phyloP scores from a whole-genome alignment of 2,329 filamentous ascomycete species.

The Botrytis sinoallii region DNA sequence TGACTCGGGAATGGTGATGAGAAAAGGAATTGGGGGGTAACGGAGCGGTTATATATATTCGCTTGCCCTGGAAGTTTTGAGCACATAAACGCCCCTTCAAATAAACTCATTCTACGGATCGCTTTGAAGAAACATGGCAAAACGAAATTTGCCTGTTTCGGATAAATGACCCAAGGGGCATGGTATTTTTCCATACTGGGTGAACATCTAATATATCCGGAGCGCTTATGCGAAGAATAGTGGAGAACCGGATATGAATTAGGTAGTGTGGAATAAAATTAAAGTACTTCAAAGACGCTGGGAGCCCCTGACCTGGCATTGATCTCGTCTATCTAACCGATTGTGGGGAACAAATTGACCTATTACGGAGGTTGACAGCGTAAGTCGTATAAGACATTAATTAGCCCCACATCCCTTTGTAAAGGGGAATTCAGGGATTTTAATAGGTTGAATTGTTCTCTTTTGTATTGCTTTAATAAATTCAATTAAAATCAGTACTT shows the following conservation, averaged over 20 bases:
- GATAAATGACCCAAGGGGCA: slow-evolving; percentile 15
- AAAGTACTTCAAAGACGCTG: neutral
- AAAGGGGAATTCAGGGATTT: too few species aligned
- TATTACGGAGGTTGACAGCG: too few species aligned
- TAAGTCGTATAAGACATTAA: too few species aligned
- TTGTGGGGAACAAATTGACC: slow-evolving; percentile 1
- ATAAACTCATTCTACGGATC: neutral
- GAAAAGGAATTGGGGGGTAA: neutral
- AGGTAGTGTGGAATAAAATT: neutral
- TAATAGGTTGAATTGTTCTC: too few species aligned
- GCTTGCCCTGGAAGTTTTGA: neutral
- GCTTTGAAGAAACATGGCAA: neutral
- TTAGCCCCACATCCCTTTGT: too few species aligned
- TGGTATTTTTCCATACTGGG: slow-evolving; percentile 5
- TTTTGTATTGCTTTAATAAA: too few species aligned
- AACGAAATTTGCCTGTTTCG: slow-evolving; percentile 17
- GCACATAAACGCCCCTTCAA: neutral
- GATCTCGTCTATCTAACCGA: slow-evolving; percentile 9
- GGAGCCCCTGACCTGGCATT: neutral
- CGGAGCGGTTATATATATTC: slow-evolving; percentile 12
- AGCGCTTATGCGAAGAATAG: slow-evolving; percentile 1
- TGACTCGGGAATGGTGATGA: slow-evolving; percentile 1
- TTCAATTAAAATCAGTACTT: too few species aligned
- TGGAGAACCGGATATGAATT: slow-evolving; percentile 7
- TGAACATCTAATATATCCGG: slow-evolving; percentile 9